Percentiles rank a stretch among this genome's conserved stretches.
phyloP scores from a whole-genome alignment of 345 rosid genomes.

The Leavenworthia alabamica region DNA sequence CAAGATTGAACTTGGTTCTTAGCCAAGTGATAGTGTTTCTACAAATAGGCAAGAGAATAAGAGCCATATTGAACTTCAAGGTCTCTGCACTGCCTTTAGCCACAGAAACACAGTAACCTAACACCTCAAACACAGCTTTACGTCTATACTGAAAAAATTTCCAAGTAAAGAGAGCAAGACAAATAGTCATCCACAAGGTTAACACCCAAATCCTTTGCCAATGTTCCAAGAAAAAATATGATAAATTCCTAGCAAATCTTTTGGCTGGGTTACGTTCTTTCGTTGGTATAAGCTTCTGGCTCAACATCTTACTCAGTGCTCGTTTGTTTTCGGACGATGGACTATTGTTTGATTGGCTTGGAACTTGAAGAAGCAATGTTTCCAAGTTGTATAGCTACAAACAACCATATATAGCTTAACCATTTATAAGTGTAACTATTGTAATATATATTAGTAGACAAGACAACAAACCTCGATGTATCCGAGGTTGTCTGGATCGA shows the following conservation, averaged over 20 bases:
- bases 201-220: constrained; percentile 81
- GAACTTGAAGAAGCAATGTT: constrained; percentile 63
- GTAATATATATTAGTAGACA: neutral
- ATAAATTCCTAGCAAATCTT: constrained; percentile 33
- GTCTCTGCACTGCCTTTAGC: constrained; percentile 86
- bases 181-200: constrained; percentile 53
- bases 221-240: constrained; percentile 61
- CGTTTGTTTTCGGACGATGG: constrained; percentile 42
- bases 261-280: constrained; percentile 50
- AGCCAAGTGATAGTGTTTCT: constrained; percentile 79
- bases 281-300: constrained; percentile 69
- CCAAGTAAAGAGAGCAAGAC: constrained; percentile 66
- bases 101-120: constrained; percentile 71
- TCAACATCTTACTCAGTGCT: constrained; percentile 52
- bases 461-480: constrained; percentile 60
- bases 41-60: constrained; percentile 74
- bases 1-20: constrained; percentile 55
- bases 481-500: constrained; percentile 65
- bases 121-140: constrained; percentile 49
- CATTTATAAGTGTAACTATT: neutral
- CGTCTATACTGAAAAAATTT: constrained; percentile 66
- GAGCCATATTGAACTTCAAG: constrained; percentile 73
- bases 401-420: neutral
- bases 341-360: constrained; percentile 42
- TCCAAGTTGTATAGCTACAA: constrained; percentile 62